Base-by-base conservation (phyloP, 2,329 filamentous ascomycete genomes). In the Aspergillus versicolor region DNA sequence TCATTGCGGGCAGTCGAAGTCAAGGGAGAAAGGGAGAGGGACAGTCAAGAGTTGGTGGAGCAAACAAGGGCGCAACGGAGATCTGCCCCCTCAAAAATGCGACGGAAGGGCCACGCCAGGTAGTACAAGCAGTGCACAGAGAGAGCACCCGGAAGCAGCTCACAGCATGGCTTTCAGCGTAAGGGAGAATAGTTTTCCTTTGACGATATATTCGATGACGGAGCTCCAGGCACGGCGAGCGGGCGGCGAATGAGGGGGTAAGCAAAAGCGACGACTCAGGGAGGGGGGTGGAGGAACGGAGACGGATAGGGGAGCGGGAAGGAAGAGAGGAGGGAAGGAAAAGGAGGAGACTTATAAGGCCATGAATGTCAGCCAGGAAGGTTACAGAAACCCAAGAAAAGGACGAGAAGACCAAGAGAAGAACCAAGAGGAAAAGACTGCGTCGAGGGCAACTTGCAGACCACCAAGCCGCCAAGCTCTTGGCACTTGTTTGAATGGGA, bases 391-490 rank as follows among this genome's bases (percentile, higher is more conserved):
- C 47, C 62, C 62, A 63, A 63, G 58, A 62, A 60, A 56, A 59
- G 40, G 59, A 53, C 49, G 53, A 53, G 41, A 55, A 58, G 54
- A 56, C 57, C 56, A 62, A 61, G 61, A 63, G 54, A 52, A 52
- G 54, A 60, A 51, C 48, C 37, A 40, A 37, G 34, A 37, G 34
- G 58, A 45, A 24, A 15, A 45, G 43, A 45, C 55, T 59, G 60
- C 60, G 63, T 59, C 54, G 51, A 61, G 53, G 54, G 52, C 42
- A 22, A 65, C 37, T 37, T 56, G 57, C 54, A 63, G 60, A 51
- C 54, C 50, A 63, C 65, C 67, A 67, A 66, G 64, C 61, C 61
- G 67, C 69, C 68, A 63, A 70, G 67, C 57, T 62, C 68, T 71
- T 70, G 69, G 68, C 67, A 49, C 56, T 51, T 62, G 49, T 46